Evolutionary conservation across 129 eudicot genomes (phyloP).

Genomic region (Chrysanthemum seticuspe): DNA sequence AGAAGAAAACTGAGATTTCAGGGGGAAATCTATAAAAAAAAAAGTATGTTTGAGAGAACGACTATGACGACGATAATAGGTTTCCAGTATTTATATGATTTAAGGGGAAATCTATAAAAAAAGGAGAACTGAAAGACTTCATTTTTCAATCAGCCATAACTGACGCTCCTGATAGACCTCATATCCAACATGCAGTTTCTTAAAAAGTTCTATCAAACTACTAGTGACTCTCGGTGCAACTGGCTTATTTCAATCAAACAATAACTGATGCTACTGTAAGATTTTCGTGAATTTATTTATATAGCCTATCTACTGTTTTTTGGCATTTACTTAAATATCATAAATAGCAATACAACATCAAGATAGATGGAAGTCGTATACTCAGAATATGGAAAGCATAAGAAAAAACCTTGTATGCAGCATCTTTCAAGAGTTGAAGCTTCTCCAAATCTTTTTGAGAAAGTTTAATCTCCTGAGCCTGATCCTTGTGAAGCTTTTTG

Average conservation of each 20-base stretch:
- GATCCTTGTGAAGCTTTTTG: constrained; percentile 97
- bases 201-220: too few relatives aligned
- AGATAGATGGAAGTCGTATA: neutral
- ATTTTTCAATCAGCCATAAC: too few relatives aligned
- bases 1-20: neutral
- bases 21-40: neutral
- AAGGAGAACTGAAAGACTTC: too few relatives aligned
- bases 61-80: too few relatives aligned
- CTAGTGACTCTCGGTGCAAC: too few relatives aligned
- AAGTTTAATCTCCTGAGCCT: constrained; percentile 87
- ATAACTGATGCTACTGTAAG: neutral
- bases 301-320: neutral
- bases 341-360: neutral
- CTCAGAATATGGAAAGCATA: constrained; percentile 13
- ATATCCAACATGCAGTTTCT: too few relatives aligned
- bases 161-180: too few relatives aligned
- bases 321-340: neutral
- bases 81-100: too few relatives aligned
- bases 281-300: constrained; percentile 1
- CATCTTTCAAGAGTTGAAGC: constrained; percentile 82
- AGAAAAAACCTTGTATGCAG: constrained; percentile 74
- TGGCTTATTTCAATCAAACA: too few relatives aligned
- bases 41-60: neutral
- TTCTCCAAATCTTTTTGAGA: constrained; percentile 82
- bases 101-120: too few relatives aligned